Percentiles rank a stretch among this genome's conserved stretches.
Evolutionary conservation across 139 green algal species (phyloP).

Genomic region (Chlorella vulgaris): DNA sequence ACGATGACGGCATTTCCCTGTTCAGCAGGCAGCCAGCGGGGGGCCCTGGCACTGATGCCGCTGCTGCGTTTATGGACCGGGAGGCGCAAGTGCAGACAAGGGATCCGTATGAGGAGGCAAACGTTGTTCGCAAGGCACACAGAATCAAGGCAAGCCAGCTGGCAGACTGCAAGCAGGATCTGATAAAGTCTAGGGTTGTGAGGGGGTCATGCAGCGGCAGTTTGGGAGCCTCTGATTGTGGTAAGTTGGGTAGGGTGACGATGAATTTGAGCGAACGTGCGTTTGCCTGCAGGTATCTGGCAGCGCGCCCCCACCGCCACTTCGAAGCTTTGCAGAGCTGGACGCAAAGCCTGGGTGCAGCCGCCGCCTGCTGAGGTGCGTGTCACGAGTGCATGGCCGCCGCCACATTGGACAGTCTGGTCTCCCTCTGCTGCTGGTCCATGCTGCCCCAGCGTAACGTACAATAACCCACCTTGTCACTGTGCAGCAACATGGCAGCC

Average conservation of each 20-base stretch:
- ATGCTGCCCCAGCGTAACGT: no score
- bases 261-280: no score
- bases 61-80: slow-evolving; percentile 29
- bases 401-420: not conserved
- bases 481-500: slow-evolving; percentile 41
- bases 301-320: slow-evolving; percentile 3
- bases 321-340: slow-evolving; percentile 25
- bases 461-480: not conserved
- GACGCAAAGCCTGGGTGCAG: not conserved
- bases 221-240: no score
- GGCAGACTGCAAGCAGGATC: no score
- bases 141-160: slow-evolving; percentile 69
- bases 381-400: not conserved
- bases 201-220: no score
- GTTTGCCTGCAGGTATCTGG: slow-evolving; percentile 38
- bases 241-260: no score
- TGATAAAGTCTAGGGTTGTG: no score
- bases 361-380: slow-evolving; percentile 14
- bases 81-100: slow-evolving; percentile 44
- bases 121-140: slow-evolving; percentile 71
- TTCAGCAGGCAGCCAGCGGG: slow-evolving; percentile 27
- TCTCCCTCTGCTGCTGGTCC: no score
- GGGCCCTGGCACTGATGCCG: not conserved
- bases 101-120: slow-evolving; percentile 70
- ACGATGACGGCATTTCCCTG: slow-evolving; percentile 19